Base-by-base conservation (phyloP, 2,329 filamentous ascomycete species). In the Eutypella sp. region DNA sequence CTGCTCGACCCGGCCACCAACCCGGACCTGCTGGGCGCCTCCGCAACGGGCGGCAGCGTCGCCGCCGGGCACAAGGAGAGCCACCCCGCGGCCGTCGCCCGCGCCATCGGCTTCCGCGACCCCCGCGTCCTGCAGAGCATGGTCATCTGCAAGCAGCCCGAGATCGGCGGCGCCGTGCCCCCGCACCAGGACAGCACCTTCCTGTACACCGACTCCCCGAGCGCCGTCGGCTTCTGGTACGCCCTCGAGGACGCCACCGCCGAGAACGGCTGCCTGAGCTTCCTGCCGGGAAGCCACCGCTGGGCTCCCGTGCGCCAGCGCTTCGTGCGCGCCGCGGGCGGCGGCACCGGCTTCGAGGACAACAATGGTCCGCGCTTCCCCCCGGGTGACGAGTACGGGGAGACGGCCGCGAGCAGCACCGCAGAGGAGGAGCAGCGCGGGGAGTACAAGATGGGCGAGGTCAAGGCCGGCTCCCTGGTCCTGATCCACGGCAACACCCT, bases 111-210 rank as follows among this genome's bases (percentile, higher is more conserved):
- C 2, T 96, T 90, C 70, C 58, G 55, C 4, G 88, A 95, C 64
- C 88, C 91, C 2, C 74, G 85, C 18, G 80, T 77, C 48, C 74
- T 99, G 43, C 93, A 99, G 73, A 93, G 87, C 65, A 99, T 99
- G 93, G 78, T 97, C 23, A 97, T 99, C 57, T 96, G 90, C 79
- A 99, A 99, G 68, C 92, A 96, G 70, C 91, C 93, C 19, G 89
- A 95, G 68, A 96, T 97, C 44, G 93, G 93, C 23, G 92, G 88
- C 19, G 87, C 87, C 2, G 93, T 97, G 37, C 89, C 87, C 1
- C 82, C 89, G 19, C 93, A 99, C 65, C 91, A 96, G 69, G 92
- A 97, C 67, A 89, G 81, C 53, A 91, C 89, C 1, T 99, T 97
- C 57, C 58, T 99, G 50, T 97, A 95, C 65, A 97, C 93, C 2